A percentile compares a stretch with the other conserved stretches of the same genome.
These are phyloP conservation scores for Talaromyces rugulosus DNA, from an alignment of 2,329 filamentous ascomycete genomes.

Conservation along the genomic window DNA sequence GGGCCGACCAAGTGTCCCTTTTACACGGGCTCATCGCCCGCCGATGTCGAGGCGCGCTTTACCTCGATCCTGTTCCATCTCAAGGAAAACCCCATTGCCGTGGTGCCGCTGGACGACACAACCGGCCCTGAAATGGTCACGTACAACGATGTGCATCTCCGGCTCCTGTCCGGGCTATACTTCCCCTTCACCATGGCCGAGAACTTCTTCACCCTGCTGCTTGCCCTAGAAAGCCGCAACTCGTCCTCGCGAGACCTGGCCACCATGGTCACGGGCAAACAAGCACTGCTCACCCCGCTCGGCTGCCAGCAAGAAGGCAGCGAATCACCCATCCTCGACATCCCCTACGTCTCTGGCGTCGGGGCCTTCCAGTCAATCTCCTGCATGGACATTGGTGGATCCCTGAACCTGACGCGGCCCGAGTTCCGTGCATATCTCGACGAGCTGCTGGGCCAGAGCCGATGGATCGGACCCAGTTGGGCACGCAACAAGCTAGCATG, in stretches of 20 bases:
- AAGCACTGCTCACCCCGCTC: not conserved
- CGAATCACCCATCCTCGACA: not conserved
- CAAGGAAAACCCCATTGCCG: slow-evolving; percentile 4
- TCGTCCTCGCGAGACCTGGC: not conserved
- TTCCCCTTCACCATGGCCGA: slow-evolving; percentile 5
- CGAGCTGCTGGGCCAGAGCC: slow-evolving; percentile 1
- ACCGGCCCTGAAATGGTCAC: slow-evolving; percentile 3
- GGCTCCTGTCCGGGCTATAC: slow-evolving; percentile 2
- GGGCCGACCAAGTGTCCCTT: slow-evolving; percentile 2
- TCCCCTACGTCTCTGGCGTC: slow-evolving; percentile 3
- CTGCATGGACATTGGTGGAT: slow-evolving; percentile 5
- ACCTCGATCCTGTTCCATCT: not conserved
- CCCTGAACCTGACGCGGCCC: not conserved
- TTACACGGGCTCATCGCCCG: slow-evolving; percentile 3
- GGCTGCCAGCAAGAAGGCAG: slow-evolving; percentile 1
- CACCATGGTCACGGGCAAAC: not conserved
- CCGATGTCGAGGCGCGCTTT: not conserved
- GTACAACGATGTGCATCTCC: slow-evolving; percentile 1
- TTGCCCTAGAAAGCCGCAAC: slow-evolving; percentile 1
- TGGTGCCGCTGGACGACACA: not conserved
- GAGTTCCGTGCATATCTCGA: not conserved
- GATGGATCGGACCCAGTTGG: slow-evolving; percentile 5
- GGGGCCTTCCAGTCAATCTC: slow-evolving; percentile 8
- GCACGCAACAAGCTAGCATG: slow-evolving; percentile 4
- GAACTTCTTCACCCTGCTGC: not conserved